Conservation (phyloP, 257 asterid species). For the Penstemon eatonii region DNA sequence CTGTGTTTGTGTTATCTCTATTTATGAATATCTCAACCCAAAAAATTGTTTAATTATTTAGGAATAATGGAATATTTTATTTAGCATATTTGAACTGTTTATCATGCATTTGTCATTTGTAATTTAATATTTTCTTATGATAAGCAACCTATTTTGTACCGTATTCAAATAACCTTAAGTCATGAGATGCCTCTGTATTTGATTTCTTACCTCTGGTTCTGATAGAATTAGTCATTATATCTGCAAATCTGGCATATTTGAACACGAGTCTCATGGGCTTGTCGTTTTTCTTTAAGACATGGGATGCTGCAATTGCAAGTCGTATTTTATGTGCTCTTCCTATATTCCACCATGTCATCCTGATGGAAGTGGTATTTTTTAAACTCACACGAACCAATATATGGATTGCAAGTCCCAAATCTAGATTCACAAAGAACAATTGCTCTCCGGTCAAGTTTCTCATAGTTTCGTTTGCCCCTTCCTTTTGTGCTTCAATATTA, state of each 20-base stretch:
- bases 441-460: too few species aligned
- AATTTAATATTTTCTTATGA: not conserved
- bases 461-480: too few species aligned
- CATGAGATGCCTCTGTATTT: not conserved
- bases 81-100: not conserved
- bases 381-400: not conserved
- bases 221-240: constrained; percentile 5
- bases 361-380: constrained; percentile 1
- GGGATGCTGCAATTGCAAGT: not conserved
- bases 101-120: not conserved
- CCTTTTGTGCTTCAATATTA: too few species aligned
- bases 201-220: not conserved
- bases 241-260: not conserved
- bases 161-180: not conserved
- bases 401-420: too few species aligned
- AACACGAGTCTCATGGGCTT: not conserved
- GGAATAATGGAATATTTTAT: not conserved
- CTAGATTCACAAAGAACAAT: too few species aligned
- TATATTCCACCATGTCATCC: constrained; percentile 3
- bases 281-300: constrained; percentile 16
- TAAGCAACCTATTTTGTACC: constrained; percentile 9
- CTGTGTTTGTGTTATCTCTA: not conserved
- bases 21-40: not conserved
- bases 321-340: not conserved
- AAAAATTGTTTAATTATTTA: not conserved